Base-by-base conservation (phyloP, 169 alveolate genomes). In the Plasmodium gaboni region DNA sequence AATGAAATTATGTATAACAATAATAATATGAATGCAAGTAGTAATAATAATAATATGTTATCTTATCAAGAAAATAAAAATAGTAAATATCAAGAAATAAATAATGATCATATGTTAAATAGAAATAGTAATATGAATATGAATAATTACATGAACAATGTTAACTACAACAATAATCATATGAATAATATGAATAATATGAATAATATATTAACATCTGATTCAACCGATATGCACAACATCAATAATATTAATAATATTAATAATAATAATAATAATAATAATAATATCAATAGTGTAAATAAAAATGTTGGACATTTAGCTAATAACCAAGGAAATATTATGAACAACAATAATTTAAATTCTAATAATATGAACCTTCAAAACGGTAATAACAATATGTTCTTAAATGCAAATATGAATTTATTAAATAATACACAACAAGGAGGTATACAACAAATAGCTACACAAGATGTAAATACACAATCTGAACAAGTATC, bases 331-430 rank as follows among this genome's bases (percentile, higher is more conserved):
- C 28, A 65, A 13, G 15, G 42, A 28, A n/a, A 0, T 28, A 32
- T 13, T 65, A 65, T 32, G 44, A 32, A 38, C 32, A 65, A 8
- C n/a, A 65, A 60, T 38, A 19, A 5, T 60, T 19, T 5, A 19
- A 60, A 8, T 60, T 5, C 4, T 6, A 53, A 13, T 0, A 13
- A 55, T 55, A 55, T 55, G 64, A 15, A 15, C 64, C 44, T 38
- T 53, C 88, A 46, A 74, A 74, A 74, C 61, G 42, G 17, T 13
- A 74, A 63, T 55, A 38, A 28, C 7, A 28, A 28, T 28, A 28
- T 28, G 42, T 15, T 8, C 13, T 15, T 44, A 28, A 28, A 19
- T 68, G 28, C 19, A 17, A 74, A 78, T 6, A 76, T 46, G 19
- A 44, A 28, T 32, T 70, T 15, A 13, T 55, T 32, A 13, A 63